phyloP scores from a whole-genome alignment of 768 basidiomycete species.

The Thelephora aurantiotincta region DNA sequence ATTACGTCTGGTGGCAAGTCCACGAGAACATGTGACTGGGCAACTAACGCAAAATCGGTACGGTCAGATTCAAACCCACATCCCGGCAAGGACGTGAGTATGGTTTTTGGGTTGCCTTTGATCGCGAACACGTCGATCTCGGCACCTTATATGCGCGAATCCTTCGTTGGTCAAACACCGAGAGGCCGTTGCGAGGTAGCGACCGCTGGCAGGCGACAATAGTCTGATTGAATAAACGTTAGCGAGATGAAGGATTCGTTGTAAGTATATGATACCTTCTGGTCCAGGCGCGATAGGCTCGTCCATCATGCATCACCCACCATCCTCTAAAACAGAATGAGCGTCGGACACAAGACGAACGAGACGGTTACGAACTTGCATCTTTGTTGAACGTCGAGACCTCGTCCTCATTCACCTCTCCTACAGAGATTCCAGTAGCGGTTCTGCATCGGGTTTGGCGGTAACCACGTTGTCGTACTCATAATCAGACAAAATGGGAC shows the following conservation, averaged over 20 bases:
- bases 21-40: neutral
- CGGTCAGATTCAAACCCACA: conserved; percentile 42
- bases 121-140: conserved; percentile 51
- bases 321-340: conserved; percentile 20
- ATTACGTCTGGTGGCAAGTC: conserved; percentile 26
- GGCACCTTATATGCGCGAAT: conserved; percentile 46
- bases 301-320: conserved; percentile 59
- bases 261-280: conserved; percentile 33
- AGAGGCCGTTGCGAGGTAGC: conserved; percentile 48
- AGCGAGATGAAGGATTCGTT: neutral
- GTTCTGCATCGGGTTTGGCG: conserved; percentile 22
- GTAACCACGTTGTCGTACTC: conserved; percentile 15
- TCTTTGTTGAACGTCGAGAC: conserved; percentile 63
- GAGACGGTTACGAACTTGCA: conserved; percentile 33
- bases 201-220: conserved; percentile 67
- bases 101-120: conserved; percentile 37
- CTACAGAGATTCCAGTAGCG: conserved; percentile 43
- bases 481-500: conserved; percentile 20
- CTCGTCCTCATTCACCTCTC: conserved; percentile 37
- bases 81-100: conserved; percentile 56
- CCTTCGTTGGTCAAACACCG: conserved; percentile 40
- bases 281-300: conserved; percentile 33
- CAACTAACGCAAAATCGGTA: conserved; percentile 29
- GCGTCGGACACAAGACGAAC: neutral
- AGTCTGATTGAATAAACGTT: conserved; percentile 20